Evolutionary conservation across 495 filamentous ascomycete species (phyloP), one percentile per base, ranked within the genome.

Genomic region (Aspergillus steynii): DNA sequence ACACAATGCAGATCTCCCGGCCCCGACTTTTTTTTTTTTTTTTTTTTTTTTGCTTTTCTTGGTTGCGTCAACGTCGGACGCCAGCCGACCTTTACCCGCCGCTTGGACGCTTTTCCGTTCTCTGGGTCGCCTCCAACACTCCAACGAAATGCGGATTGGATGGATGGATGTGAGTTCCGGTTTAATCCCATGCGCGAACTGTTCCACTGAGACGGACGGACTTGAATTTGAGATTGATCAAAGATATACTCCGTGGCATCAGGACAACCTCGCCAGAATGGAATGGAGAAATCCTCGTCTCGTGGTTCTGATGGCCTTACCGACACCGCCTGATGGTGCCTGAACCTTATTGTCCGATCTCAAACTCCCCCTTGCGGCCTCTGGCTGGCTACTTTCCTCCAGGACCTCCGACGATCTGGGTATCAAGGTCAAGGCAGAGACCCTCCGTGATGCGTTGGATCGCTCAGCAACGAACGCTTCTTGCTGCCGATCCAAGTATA

Each of bases 1-100:
- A 50, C 48, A 26, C 8, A 14, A 25, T 26, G 48, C 48, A 50
- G 48, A 50, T 27, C 48, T 50, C 48, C 48, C 48, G 48, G 20
- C 48, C 15, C 48, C 48, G 12, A 26, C 8, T 8, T 5, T 27
- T 50, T 12, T 26, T 50, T 7, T 50, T 4, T 49, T n/a, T 27
- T 6, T 6, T 28, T 29, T 50, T 10, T 50, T 10, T 42, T 42
- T 51, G 5, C n/a, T 32, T 37, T 52, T 59, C 31, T 42, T 12
- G 12, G 10, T 42, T 42, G 37, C 12, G 37, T 42, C 37, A 42
- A 42, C 37, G 37, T 34, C 31, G 31, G 20, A 20, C 20, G 20
- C 20, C 31, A 9, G 2, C 31, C 31, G 31, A 34, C 31, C 31
- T 34, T 34, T 34, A 34, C 31, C 31, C 31, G 31, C 31, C 31